These are phyloP conservation scores for Sarocladiaceae sp. DNA, from an alignment of 2,329 filamentous ascomycete genomes.

Conservation along the genomic window DNA sequence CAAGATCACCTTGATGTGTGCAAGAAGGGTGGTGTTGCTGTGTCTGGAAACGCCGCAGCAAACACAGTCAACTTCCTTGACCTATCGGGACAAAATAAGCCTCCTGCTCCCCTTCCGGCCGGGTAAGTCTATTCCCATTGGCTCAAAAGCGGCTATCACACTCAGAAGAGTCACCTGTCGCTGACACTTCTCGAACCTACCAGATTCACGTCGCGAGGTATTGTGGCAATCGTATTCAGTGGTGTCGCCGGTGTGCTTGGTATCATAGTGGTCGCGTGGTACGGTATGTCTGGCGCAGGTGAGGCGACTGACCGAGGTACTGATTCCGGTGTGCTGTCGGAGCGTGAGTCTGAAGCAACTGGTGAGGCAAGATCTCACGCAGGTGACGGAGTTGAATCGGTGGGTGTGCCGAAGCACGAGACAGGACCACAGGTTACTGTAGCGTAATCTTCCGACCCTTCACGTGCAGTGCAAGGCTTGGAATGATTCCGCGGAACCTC, in stretches of 20 bases:
- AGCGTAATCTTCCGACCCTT: background rate
- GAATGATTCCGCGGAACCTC: background rate
- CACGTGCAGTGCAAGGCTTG: background rate
- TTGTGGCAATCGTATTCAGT: conserved; percentile 71
- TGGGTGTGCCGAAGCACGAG: background rate
- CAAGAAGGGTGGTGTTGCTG: conserved; percentile 43
- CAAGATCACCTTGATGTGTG: conserved; percentile 55
- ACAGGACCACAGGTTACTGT: background rate
- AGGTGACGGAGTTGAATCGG: background rate
- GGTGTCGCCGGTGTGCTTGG: conserved; percentile 66
- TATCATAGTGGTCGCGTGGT: conserved; percentile 62
- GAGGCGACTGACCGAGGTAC: background rate
- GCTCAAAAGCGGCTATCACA: background rate
- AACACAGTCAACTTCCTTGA: conserved; percentile 63
- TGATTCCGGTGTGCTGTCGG: background rate
- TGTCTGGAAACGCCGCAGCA: conserved; percentile 68
- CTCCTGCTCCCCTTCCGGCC: conserved; percentile 52
- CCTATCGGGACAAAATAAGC: conserved; percentile 54
- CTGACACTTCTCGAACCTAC: conserved; percentile 8
- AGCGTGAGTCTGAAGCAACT: background rate
- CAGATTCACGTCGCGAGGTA: conserved; percentile 65
- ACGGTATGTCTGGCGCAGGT: conserved; percentile 35
- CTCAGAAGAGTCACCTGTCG: background rate
- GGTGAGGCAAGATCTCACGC: background rate
- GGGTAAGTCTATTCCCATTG: too few species aligned